Evolutionary conservation across 495 filamentous ascomycete genomes (phyloP).

Genomic region (Melanomma pulvis-pyrius): DNA sequence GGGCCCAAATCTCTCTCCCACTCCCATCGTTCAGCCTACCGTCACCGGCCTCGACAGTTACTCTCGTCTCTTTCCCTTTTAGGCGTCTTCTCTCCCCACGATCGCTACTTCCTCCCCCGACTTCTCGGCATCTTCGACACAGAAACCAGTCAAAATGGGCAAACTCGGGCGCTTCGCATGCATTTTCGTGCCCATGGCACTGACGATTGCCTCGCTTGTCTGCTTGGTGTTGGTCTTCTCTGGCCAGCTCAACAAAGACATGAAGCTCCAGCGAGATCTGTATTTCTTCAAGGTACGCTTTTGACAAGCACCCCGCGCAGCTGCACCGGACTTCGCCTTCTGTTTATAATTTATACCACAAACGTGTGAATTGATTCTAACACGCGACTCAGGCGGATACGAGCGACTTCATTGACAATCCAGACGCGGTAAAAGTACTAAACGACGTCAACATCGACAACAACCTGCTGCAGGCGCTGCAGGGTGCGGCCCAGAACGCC

Average conservation of each 20-base stretch:
- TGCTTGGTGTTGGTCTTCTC: constrained; percentile 73
- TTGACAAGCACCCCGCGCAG: not conserved
- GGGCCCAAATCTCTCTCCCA: not conserved
- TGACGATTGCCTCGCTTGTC: constrained; percentile 73
- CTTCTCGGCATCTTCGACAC: not conserved
- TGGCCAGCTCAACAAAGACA: constrained; percentile 69
- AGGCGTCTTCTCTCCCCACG: not conserved
- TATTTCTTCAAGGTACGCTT: constrained; percentile 70
- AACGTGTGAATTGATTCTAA: constrained; percentile 11
- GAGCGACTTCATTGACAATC: constrained; percentile 34
- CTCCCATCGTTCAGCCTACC: not conserved
- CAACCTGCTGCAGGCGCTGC: constrained; percentile 41
- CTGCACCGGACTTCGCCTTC: no score
- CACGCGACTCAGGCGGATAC: constrained; percentile 37
- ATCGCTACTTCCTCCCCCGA: not conserved
- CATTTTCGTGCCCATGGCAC: constrained; percentile 76
- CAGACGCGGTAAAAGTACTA: constrained; percentile 5
- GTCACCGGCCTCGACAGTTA: not conserved
- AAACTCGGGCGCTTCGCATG: constrained; percentile 77
- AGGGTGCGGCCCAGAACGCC: constrained; percentile 17
- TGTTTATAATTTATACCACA: no score
- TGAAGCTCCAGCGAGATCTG: constrained; percentile 53
- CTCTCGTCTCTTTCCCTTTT: not conserved
- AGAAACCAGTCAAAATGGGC: constrained; percentile 56
- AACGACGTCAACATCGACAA: constrained; percentile 35